A percentile compares a stretch with the other conserved stretches of the same genome.
Evolutionary conservation across 768 basidiomycete species (phyloP).

Genomic region (Tylopilus sp.): DNA sequence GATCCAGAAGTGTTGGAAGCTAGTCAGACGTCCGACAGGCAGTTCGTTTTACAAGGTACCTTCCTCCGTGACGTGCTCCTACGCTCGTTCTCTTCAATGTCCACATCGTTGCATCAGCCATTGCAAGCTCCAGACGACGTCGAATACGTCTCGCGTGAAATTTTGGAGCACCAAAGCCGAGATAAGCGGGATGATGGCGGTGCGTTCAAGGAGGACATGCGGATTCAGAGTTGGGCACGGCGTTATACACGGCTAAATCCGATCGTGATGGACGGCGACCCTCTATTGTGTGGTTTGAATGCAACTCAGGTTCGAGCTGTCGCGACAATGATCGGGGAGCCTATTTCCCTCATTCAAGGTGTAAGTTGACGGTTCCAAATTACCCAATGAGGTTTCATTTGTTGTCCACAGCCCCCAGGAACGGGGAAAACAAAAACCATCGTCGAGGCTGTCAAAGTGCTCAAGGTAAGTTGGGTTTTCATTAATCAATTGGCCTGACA

Average conservation of each 20-base stretch:
- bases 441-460: conserved; percentile 74
- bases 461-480: conserved; percentile 63
- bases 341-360: conserved; percentile 81
- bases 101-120: conserved; percentile 23
- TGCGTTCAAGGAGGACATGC: conserved; percentile 66
- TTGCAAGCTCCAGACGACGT: conserved; percentile 41
- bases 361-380: conserved; percentile 40
- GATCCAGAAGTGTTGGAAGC: conserved; percentile 47
- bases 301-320: conserved; percentile 76
- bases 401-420: conserved; percentile 66
- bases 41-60: conserved; percentile 67
- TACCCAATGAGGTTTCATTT: background rate
- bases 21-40: conserved; percentile 32
- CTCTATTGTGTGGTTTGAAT: conserved; percentile 62
- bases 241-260: conserved; percentile 62
- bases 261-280: conserved; percentile 74
- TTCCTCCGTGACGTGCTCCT: conserved; percentile 69
- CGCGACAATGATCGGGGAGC: conserved; percentile 81
- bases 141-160: conserved; percentile 36
- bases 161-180: conserved; percentile 36
- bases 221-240: conserved; percentile 78
- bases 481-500: background rate
- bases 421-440: conserved; percentile 94
- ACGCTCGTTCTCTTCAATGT: conserved; percentile 44
- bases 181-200: conserved; percentile 34